Base-by-base conservation (phyloP, 2,329 filamentous ascomycete genomes). In the Cladosporium sp. region DNA sequence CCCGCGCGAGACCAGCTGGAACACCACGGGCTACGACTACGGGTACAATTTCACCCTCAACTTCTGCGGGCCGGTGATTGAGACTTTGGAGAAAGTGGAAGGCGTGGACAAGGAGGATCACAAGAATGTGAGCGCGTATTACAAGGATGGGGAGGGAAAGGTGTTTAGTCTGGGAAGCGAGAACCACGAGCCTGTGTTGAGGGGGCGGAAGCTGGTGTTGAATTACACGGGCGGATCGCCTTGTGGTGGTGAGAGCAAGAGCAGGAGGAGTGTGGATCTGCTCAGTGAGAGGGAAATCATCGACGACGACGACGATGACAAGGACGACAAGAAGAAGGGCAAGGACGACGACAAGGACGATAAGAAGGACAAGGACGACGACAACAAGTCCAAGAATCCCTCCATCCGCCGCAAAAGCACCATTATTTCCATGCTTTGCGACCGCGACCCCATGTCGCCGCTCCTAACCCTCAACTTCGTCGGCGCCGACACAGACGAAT, bases 341-440 rank as follows among this genome's bases (percentile, higher is more conserved):
- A 71, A 75, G 46, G 70, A 75, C 29, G 71, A 77, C 23, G 69
- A 77, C 73, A 66, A 78, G 40, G 70, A 76, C n/a, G 66, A 78
- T 31, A 68, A 72, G 21, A 67, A 74, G 28, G 67, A 73, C 33
- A 71, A 75, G 44, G 70, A 75, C 29, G 71, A 77, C 26, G 69
- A 77, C 73, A 66, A 73, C 50, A 69, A 70, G 61, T 67, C 68
- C 64, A 70, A 69, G 44, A 83, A 85, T 14, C 83, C 83, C 64
- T 21, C 52, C 28, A 86, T 89, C 74, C 88, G 89, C 65, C 88
- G 90, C 77, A 91, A 91, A 76, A 96, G 92, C 1, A 90, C 93
- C 14, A 89, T 93, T 66, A 92, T 99, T 78, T 95, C 93, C 28
- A 94, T 98, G 77, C 89, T 95, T 70, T 99, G 95, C 82, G 93